phyloP scores from a whole-genome alignment of 177 flowering plant species.

The Tripterygium wilfordii region DNA sequence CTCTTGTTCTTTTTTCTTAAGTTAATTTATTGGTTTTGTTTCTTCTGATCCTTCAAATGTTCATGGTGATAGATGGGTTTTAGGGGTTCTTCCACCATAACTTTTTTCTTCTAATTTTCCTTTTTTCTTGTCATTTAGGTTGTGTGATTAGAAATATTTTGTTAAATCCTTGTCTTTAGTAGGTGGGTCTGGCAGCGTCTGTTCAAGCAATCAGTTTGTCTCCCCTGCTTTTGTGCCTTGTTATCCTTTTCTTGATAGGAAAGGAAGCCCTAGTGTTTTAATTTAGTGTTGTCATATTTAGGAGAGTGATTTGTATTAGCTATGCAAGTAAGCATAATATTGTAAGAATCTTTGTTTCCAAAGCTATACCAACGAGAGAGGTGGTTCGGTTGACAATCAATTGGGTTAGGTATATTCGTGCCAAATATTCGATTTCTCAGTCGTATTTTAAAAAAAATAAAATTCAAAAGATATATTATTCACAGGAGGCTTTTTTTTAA shows the following conservation, averaged over 20 bases:
- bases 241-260: constrained; percentile 1
- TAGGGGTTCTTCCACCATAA: constrained; percentile 36
- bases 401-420: too few relatives aligned
- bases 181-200: too few relatives aligned
- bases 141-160: not conserved
- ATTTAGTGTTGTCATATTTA: not conserved
- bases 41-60: not conserved
- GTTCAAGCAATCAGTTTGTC: constrained; percentile 20
- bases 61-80: constrained; percentile 36
- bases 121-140: constrained; percentile 2
- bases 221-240: constrained; percentile 6
- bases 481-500: too few relatives aligned
- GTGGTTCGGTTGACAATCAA: too few relatives aligned
- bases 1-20: constrained; percentile 5
- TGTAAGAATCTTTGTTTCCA: too few relatives aligned
- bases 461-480: too few relatives aligned
- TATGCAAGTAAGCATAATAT: too few relatives aligned
- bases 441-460: too few relatives aligned
- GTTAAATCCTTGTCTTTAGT: not conserved
- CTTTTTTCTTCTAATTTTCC: not conserved
- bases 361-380: too few relatives aligned
- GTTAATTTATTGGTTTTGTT: not conserved
- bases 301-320: not conserved
- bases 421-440: too few relatives aligned
- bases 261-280: constrained; percentile 4